These are phyloP conservation scores for Metschnikowia rubicola DNA, from an alignment of 805 yeast species.

Conservation along the genomic window DNA sequence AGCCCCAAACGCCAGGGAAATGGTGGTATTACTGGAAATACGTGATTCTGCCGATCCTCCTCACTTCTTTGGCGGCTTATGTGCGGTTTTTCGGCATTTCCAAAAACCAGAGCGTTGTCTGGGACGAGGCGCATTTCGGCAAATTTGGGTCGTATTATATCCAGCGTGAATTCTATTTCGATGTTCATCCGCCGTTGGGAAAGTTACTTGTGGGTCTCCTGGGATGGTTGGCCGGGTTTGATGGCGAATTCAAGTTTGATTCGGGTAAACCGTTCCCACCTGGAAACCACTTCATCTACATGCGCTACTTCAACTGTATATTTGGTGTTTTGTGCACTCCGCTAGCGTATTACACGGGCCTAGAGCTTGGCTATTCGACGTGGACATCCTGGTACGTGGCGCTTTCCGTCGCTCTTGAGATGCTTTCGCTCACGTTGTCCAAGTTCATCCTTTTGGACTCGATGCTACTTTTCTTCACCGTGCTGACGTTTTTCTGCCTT, in stretches of 20 bases:
- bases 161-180: conserved; percentile 86
- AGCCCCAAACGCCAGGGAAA: not conserved
- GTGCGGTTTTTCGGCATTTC: conserved; percentile 61
- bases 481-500: conserved; percentile 37
- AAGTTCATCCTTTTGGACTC: conserved; percentile 76
- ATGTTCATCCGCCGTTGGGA: conserved; percentile 97
- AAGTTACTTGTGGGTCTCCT: conserved; percentile 87
- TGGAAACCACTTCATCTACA: conserved; percentile 53
- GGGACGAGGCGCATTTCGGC: conserved; percentile 99
- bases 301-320: conserved; percentile 70
- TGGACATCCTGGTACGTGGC: conserved; percentile 57
- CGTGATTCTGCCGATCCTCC: conserved; percentile 8
- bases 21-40: conserved; percentile 4
- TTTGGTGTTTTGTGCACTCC: conserved; percentile 69
- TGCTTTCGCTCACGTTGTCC: conserved; percentile 64
- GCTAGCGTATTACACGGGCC: conserved; percentile 52
- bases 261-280: conserved; percentile 66
- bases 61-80: conserved; percentile 15
- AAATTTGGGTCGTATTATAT: conserved; percentile 92
- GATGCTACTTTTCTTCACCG: conserved; percentile 71
- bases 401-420: conserved; percentile 62
- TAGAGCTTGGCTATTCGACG: conserved; percentile 25
- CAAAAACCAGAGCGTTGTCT: conserved; percentile 67
- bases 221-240: conserved; percentile 83
- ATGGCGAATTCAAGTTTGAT: conserved; percentile 71